A percentile compares a stretch with the other conserved stretches of the same genome.
Conservation (phyloP, 768 basidiomycete species). For the Galerina sulciceps region DNA sequence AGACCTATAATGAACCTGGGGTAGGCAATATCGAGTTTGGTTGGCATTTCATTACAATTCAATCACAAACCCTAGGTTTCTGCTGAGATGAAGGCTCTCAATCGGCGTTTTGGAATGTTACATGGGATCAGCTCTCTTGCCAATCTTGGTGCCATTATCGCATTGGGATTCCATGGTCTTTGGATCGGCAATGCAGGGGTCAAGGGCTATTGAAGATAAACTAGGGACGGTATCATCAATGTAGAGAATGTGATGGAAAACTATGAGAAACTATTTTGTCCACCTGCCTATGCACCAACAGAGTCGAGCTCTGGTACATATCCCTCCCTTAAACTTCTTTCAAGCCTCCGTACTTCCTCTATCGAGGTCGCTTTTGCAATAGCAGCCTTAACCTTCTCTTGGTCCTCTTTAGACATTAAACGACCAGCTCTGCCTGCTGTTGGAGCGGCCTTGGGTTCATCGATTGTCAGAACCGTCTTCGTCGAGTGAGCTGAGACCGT, state of each 20-base stretch:
- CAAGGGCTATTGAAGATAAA: constrained; percentile 34
- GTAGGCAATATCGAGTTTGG: constrained; percentile 43
- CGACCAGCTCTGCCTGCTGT: constrained; percentile 75
- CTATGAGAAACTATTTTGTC: constrained; percentile 11
- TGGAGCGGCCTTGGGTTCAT: constrained; percentile 73
- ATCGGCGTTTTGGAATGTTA: constrained; percentile 64
- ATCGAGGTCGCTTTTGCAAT: constrained; percentile 90
- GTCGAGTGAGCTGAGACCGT: constrained; percentile 70
- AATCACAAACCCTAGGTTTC: constrained; percentile 52
- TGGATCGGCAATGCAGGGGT: constrained; percentile 68
- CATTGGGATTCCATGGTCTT: constrained; percentile 69
- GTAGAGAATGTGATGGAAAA: constrained; percentile 15
- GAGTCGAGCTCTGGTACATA: constrained; percentile 80
- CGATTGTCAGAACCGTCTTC: constrained; percentile 67
- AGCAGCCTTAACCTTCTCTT: constrained; percentile 83
- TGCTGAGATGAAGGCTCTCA: constrained; percentile 68
- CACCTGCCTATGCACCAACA: constrained; percentile 63
- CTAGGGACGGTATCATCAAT: constrained; percentile 8
- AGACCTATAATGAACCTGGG: constrained; percentile 62
- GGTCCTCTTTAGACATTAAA: constrained; percentile 90
- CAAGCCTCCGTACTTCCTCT: constrained; percentile 85
- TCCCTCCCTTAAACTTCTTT: constrained; percentile 83
- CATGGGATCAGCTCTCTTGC: constrained; percentile 74
- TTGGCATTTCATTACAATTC: constrained; percentile 3
- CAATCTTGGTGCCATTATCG: constrained; percentile 64